These are phyloP conservation scores for Favolaschia claudopus DNA, from an alignment of 768 basidiomycete genomes.

Conservation along the genomic window DNA sequence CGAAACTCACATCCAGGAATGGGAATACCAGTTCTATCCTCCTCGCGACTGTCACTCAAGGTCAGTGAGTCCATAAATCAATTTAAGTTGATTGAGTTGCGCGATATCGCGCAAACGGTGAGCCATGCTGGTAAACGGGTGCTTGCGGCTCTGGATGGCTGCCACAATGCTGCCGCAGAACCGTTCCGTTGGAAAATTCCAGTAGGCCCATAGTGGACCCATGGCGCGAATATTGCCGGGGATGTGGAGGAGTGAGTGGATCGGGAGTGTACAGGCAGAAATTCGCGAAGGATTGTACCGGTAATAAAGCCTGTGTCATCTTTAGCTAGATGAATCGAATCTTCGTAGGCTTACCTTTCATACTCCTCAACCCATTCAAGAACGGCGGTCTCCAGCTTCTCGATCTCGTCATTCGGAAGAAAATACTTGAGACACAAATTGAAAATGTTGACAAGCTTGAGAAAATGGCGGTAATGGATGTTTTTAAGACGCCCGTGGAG, in stretches of 20 bases:
- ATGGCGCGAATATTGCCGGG: neutral
- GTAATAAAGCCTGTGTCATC: neutral
- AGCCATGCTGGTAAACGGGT: conserved; percentile 27
- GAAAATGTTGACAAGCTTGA: neutral
- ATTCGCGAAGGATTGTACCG: neutral
- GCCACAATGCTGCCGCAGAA: conserved; percentile 17
- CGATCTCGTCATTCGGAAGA: neutral
- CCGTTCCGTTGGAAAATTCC: conserved; percentile 2
- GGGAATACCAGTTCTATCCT: conserved; percentile 4
- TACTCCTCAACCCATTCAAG: conserved; percentile 39
- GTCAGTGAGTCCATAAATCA: conserved; percentile 17
- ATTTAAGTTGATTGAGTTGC: conserved; percentile 28
- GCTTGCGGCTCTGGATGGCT: neutral
- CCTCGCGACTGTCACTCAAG: too few relatives aligned
- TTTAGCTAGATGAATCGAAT: neutral
- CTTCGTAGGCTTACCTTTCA: conserved; percentile 33
- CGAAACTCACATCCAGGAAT: neutral
- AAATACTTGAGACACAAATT: neutral
- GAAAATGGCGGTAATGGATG: neutral
- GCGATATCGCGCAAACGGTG: conserved; percentile 19
- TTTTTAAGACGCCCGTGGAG: neutral
- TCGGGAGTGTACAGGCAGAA: neutral
- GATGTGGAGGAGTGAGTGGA: neutral
- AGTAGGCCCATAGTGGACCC: neutral
- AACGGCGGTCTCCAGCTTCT: conserved; percentile 31